A percentile compares a stretch with the other conserved stretches of the same genome.
Conservation (phyloP, 139 green algal genomes). For the Gonium pectorale region DNA sequence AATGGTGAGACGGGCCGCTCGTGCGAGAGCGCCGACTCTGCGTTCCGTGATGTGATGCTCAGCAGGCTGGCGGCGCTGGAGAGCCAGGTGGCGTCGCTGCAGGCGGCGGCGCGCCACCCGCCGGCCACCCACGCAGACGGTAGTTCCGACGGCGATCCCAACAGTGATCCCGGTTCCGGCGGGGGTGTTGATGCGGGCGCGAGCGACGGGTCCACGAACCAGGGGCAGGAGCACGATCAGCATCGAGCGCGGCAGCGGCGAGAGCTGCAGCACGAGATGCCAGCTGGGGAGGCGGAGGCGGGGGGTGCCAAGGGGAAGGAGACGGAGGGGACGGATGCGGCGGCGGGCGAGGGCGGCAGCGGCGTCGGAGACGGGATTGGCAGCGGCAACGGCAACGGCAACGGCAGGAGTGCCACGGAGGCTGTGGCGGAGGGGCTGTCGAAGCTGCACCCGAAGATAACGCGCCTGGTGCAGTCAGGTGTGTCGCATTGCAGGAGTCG, state of each 20-base stretch:
- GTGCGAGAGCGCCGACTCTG: conserved; percentile 17
- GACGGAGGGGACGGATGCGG: background rate
- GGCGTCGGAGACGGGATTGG: background rate
- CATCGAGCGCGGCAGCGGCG: background rate
- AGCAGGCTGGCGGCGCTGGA: conserved; percentile 30
- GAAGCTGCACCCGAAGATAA: conserved; percentile 34
- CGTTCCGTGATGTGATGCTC: background rate
- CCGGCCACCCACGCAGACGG: background rate
- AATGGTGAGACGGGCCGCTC: background rate
- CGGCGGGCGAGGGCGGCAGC: background rate
- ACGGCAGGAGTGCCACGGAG: conserved; percentile 10
- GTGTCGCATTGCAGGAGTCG: background rate
- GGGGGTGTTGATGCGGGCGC: background rate
- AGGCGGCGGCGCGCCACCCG: background rate
- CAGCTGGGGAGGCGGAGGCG: background rate
- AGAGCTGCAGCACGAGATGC: background rate
- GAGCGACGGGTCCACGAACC: background rate
- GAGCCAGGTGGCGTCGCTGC: conserved; percentile 5
- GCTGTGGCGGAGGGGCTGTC: conserved; percentile 28
- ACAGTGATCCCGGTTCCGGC: background rate
- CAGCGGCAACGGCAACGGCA: background rate
- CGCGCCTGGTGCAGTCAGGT: conserved; percentile 43
- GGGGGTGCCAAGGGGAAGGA: background rate
- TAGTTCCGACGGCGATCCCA: background rate
- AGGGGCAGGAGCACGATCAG: background rate